phyloP scores from a whole-genome alignment of 2,329 filamentous ascomycete species.

The Diaporthe longicolla region DNA sequence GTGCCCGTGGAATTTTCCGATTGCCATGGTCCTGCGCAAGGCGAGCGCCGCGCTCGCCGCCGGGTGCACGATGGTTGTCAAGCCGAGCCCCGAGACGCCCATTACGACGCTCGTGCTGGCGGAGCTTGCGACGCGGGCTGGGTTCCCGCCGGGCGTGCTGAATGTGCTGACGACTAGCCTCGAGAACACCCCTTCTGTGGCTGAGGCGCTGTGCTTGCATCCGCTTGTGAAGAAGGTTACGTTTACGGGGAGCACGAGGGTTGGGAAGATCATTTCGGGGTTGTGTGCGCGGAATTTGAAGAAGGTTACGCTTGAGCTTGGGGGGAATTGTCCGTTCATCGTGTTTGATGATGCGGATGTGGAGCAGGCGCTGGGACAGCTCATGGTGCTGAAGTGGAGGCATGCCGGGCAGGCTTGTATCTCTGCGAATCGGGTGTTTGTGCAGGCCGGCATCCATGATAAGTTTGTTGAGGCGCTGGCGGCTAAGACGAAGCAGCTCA shows the following conservation, averaged over 20 bases:
- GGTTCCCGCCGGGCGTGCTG: slow-evolving; percentile 81
- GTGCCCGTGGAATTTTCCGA: slow-evolving; percentile 81
- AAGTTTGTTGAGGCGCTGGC: slow-evolving; percentile 69
- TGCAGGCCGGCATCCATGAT: slow-evolving; percentile 74
- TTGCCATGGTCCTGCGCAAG: slow-evolving; percentile 77
- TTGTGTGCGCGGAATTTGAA: slow-evolving; percentile 76
- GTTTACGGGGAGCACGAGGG: slow-evolving; percentile 80
- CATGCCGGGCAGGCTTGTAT: slow-evolving; percentile 77
- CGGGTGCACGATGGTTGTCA: slow-evolving; percentile 81
- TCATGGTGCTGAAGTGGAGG: slow-evolving; percentile 56
- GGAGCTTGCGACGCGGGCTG: slow-evolving; percentile 77
- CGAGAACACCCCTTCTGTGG: slow-evolving; percentile 59
- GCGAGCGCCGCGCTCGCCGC: slow-evolving; percentile 77
- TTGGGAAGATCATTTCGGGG: slow-evolving; percentile 77
- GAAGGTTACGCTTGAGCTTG: slow-evolving; percentile 78
- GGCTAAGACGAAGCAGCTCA: slow-evolving; percentile 41
- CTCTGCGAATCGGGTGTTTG: slow-evolving; percentile 75
- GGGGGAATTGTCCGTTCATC: slow-evolving; percentile 78
- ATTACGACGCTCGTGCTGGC: slow-evolving; percentile 79
- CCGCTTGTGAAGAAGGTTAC: slow-evolving; percentile 73
- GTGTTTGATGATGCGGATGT: slow-evolving; percentile 78
- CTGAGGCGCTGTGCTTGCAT: slow-evolving; percentile 62
- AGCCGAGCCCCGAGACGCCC: slow-evolving; percentile 81
- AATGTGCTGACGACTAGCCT: slow-evolving; percentile 63
- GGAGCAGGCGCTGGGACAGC: slow-evolving; percentile 67